Evolutionary conservation across 495 filamentous ascomycete species (phyloP).

Genomic region (Elaphomyces granulatus): DNA sequence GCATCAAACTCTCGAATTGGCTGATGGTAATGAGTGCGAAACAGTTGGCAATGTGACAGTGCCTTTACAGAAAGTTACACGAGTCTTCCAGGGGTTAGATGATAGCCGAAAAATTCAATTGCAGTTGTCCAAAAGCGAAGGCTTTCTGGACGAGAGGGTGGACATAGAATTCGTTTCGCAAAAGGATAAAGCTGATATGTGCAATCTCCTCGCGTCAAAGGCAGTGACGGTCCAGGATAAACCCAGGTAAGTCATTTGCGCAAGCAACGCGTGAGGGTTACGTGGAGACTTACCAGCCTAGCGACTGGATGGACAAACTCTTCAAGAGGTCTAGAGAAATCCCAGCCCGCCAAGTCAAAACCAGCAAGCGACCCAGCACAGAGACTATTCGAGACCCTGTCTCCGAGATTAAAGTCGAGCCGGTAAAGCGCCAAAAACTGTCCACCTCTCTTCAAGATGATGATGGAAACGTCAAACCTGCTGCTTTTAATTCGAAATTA

Average conservation of each 20-base stretch:
- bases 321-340: conserved; percentile 17
- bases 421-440: conserved; percentile 19
- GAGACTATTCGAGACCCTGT: conserved; percentile 1
- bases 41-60: conserved; percentile 4
- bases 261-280: not conserved
- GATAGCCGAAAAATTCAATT: conserved; percentile 24
- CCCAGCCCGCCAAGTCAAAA: conserved; percentile 2
- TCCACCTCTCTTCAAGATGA: conserved; percentile 21
- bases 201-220: conserved; percentile 5
- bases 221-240: conserved; percentile 10
- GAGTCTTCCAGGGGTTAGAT: conserved; percentile 9
- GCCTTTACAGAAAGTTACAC: conserved; percentile 11
- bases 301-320: conserved; percentile 23
- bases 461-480: too few species aligned
- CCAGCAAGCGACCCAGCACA: conserved; percentile 6
- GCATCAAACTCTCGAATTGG: conserved; percentile 2
- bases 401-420: conserved; percentile 1
- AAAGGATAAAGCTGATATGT: conserved; percentile 12
- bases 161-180: conserved; percentile 24
- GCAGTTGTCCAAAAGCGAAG: conserved; percentile 14
- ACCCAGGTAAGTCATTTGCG: conserved; percentile 10
- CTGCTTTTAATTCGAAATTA: too few species aligned
- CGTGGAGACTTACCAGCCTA: too few species aligned
- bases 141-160: conserved; percentile 9
- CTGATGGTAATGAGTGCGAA: not conserved